Base-by-base conservation (phyloP, 352 stramenopile genomes). In the Phytophthora cajani region DNA sequence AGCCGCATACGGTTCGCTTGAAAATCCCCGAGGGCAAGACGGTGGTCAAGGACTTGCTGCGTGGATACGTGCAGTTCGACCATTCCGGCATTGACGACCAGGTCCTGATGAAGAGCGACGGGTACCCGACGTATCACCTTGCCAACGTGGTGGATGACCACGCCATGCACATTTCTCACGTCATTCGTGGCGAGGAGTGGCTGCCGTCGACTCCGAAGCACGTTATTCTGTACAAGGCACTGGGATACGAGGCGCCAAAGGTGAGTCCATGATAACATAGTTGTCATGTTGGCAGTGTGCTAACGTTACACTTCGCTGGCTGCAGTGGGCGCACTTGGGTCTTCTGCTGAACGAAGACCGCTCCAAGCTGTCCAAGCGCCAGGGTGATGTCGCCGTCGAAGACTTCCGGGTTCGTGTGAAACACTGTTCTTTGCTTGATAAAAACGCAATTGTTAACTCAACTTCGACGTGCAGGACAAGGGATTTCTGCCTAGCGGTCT, bases 351-450 rank as follows among this genome's bases (percentile, higher is more conserved):
- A 98, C 65, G 93, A 99, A 81, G 97, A 99, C 60, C 92, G 97
- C 27, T 98, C 98, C 50, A 99, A 99, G 75, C 79, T 99, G n/a
- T 98, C 91, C 9, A 99, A 99, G 84, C 87, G 98, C 64, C 97
- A 99, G 74, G 98, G 98, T 50, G 97, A 98, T 46, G 98, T 98
- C 19, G 97, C 92, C 0, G 98, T 99, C 53, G 94, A 98, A 69
- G 97, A 99, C 78, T 99, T 99, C 65, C 85, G 91, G n/a, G 89
- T 96, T 65, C 42, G 84, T 82, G 23, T 30, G 11, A 11, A 2
- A 3, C 40, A 30, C 25, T 30, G 25, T 30, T 30, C 25, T 62
- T 12, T 17, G 33, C 60, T 50, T 40, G 16, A 38, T 58, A 25
- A 62, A 25, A 62, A 11, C 53, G 57, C n/a, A 7, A 10, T 42